These are phyloP conservation scores for Lycium ferocissimum DNA, from an alignment of 257 asterid species.

Conservation along the genomic window DNA sequence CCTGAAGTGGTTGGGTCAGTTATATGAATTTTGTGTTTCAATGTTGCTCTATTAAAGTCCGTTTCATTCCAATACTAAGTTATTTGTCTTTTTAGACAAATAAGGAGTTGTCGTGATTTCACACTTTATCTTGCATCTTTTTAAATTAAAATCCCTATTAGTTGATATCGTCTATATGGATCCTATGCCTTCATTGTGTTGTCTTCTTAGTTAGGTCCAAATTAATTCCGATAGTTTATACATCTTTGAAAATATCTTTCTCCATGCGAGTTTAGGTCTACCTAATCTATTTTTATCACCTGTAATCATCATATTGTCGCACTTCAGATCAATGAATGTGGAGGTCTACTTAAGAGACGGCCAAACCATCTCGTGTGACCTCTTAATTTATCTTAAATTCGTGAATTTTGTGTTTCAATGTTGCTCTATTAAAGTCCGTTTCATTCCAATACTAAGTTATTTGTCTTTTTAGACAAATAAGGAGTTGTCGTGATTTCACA, in stretches of 20 bases:
- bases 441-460: no score
- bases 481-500: no score
- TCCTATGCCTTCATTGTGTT: neutral
- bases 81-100: neutral
- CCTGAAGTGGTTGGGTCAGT: conserved; percentile 10
- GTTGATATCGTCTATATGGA: no score
- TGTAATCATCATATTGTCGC: neutral
- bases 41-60: neutral
- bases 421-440: no score
- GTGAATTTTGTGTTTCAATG: no score
- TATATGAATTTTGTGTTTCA: neutral
- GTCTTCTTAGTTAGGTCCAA: conserved; percentile 10
- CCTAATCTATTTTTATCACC: neutral
- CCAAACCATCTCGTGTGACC: neutral
- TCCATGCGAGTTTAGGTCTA: neutral
- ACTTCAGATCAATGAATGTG: no score
- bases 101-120: neutral
- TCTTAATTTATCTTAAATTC: neutral
- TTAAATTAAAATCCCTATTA: neutral
- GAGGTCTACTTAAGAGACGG: neutral
- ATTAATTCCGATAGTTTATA: neutral
- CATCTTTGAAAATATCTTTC: neutral
- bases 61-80: neutral
- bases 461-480: no score
- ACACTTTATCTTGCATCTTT: neutral